phyloP scores from a whole-genome alignment of 2,329 filamentous ascomycete genomes.

The Cladophialophora carrionii region DNA sequence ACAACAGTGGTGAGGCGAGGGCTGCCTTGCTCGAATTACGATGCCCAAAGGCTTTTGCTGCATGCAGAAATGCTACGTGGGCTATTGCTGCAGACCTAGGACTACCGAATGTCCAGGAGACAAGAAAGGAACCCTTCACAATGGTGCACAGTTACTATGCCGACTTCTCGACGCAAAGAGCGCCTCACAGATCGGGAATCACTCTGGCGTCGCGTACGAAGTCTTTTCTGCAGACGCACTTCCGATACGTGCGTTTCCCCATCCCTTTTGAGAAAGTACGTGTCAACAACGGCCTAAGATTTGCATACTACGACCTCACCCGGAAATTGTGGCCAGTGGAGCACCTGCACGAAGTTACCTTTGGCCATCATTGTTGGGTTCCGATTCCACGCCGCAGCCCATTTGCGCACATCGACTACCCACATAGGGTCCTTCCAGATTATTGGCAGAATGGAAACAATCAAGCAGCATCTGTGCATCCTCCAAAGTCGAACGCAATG shows the following conservation, averaged over 20 bases:
- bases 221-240: conserved; percentile 56
- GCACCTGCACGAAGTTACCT: conserved; percentile 42
- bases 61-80: conserved; percentile 60
- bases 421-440: conserved; percentile 35
- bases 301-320: conserved; percentile 54
- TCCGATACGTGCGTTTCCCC: conserved; percentile 48
- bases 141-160: conserved; percentile 43
- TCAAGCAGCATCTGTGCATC: not conserved
- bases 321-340: conserved; percentile 47
- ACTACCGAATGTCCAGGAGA: conserved; percentile 33
- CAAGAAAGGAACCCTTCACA: conserved; percentile 35
- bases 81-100: conserved; percentile 48
- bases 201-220: conserved; percentile 54
- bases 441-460: not conserved
- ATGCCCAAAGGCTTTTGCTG: conserved; percentile 50
- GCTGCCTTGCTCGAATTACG: conserved; percentile 58
- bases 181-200: conserved; percentile 34
- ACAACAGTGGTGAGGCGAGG: conserved; percentile 42
- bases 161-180: conserved; percentile 40
- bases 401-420: conserved; percentile 44
- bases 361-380: conserved; percentile 53
- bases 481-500: not conserved
- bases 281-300: conserved; percentile 52
- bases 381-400: conserved; percentile 44
- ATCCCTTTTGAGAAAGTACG: conserved; percentile 50